A percentile compares a stretch with the other conserved stretches of the same genome.
Conservation (phyloP, 2,329 filamentous ascomycete species). For the Claviceps arundinis region DNA sequence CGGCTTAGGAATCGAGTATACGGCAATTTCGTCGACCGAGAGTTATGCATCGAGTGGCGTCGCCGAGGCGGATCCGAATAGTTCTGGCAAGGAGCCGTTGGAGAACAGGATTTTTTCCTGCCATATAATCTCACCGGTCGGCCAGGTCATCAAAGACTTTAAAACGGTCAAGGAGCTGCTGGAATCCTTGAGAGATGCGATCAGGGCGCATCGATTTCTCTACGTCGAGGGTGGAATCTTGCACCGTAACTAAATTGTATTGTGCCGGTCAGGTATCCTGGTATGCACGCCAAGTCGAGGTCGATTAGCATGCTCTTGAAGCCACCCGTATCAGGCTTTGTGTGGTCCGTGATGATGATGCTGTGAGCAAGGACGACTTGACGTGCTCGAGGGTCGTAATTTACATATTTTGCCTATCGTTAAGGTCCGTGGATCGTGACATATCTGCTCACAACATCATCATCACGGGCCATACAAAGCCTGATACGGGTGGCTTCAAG, state of each 20-base stretch:
- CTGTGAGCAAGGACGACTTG: constrained; percentile 1
- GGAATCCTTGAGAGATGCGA: constrained; percentile 4
- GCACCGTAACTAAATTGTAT: constrained; percentile 15
- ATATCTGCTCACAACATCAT: constrained; percentile 4
- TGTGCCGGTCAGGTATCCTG: constrained; percentile 16
- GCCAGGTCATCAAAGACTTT: constrained; percentile 4
- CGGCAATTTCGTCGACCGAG: background rate
- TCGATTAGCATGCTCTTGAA: constrained; percentile 15
- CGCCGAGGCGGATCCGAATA: constrained; percentile 5
- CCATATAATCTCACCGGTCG: constrained; percentile 6
- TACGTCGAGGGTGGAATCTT: constrained; percentile 1
- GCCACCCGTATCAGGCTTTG: constrained; percentile 5
- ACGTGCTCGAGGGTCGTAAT: no score
- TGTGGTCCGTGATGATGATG: constrained; percentile 1
- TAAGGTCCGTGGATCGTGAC: background rate
- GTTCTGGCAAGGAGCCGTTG: constrained; percentile 4
- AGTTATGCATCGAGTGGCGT: constrained; percentile 1
- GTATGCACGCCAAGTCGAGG: constrained; percentile 7
- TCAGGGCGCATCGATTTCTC: constrained; percentile 4
- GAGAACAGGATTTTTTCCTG: constrained; percentile 7
- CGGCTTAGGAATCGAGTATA: constrained; percentile 1
- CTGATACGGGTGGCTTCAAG: constrained; percentile 8
- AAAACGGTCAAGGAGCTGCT: background rate
- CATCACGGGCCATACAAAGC: background rate
- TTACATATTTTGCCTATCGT: no score